Evolutionary conservation across 225 moss, liverwort and hornwort genomes (phyloP).

Genomic region (Physcomitrellopsis africana): DNA sequence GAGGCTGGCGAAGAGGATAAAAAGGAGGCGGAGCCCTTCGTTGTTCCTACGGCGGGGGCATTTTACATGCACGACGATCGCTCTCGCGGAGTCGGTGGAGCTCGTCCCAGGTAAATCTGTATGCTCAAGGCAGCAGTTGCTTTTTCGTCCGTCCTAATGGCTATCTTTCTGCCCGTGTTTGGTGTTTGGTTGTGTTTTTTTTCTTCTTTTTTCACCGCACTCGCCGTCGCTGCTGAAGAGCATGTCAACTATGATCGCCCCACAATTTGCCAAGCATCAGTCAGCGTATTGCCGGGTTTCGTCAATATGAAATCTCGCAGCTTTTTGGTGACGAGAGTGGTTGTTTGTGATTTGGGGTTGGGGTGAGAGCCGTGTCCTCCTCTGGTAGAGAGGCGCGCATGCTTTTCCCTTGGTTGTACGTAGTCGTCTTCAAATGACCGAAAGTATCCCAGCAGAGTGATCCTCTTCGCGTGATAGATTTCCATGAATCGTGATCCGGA

Average conservation of each 20-base stretch:
- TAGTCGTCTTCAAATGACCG: not conserved
- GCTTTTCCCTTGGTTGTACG: constrained; percentile 6
- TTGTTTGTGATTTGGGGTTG: not conserved
- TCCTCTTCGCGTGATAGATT: not conserved
- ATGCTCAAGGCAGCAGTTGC: not conserved
- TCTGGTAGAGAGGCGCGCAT: constrained; percentile 1
- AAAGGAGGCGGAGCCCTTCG: constrained; percentile 95
- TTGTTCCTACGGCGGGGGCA: constrained; percentile 96
- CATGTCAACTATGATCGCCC: not conserved
- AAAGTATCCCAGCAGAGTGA: not conserved
- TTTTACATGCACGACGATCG: constrained; percentile 99
- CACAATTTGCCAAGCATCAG: not conserved
- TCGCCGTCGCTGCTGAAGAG: not conserved
- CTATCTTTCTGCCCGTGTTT: not conserved
- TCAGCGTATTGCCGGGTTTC: not conserved
- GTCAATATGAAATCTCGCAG: not conserved
- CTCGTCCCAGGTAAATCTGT: constrained; percentile 76
- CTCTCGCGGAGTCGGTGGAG: constrained; percentile 89
- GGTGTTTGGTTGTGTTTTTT: too few relatives aligned
- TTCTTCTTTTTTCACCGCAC: too few relatives aligned
- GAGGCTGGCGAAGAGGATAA: constrained; percentile 78
- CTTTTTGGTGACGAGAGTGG: constrained; percentile 9
- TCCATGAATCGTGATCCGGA: constrained; percentile 17
- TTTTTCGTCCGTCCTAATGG: not conserved
- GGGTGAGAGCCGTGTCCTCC: not conserved